Evolutionary conservation across 805 yeast genomes (phyloP).

Genomic region (Ogataea populi-albae): DNA sequence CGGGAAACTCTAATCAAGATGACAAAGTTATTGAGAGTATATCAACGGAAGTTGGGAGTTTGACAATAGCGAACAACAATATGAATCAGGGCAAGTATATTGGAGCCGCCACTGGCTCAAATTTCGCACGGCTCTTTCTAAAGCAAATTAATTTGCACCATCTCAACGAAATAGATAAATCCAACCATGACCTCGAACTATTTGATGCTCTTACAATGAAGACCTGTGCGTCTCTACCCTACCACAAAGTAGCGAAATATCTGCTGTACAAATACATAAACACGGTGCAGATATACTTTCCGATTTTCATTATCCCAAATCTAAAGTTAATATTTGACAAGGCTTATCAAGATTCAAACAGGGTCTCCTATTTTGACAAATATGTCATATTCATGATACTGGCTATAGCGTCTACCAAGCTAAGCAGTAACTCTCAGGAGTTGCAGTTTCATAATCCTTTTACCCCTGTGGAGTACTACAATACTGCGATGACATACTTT

Average conservation of each 20-base stretch:
- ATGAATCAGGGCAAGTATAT: slow-evolving; percentile 21
- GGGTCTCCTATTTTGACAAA: slow-evolving; percentile 20
- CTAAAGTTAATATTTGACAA: slow-evolving; percentile 9
- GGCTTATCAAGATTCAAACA: slow-evolving; percentile 14
- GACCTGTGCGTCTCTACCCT: slow-evolving; percentile 25
- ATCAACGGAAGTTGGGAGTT: slow-evolving; percentile 26
- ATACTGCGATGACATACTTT: slow-evolving; percentile 24
- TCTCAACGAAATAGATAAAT: slow-evolving; percentile 8
- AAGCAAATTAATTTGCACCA: slow-evolving; percentile 21
- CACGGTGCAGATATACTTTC: slow-evolving; percentile 19
- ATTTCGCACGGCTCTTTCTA: slow-evolving; percentile 22
- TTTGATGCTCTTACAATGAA: slow-evolving; percentile 19
- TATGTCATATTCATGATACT: slow-evolving; percentile 22
- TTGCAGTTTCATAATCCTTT: slow-evolving; percentile 15
- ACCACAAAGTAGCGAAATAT: slow-evolving; percentile 11
- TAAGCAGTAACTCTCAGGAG: slow-evolving; percentile 4
- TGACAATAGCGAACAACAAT: slow-evolving; percentile 16
- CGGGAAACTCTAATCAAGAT: slow-evolving; percentile 1
- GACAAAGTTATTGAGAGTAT: slow-evolving; percentile 22
- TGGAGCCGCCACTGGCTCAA: slow-evolving; percentile 29
- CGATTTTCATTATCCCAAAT: slow-evolving; percentile 15
- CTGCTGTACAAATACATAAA: slow-evolving; percentile 20
- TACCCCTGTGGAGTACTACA: slow-evolving; percentile 21
- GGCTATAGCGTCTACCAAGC: slow-evolving; percentile 18
- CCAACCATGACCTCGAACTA: slow-evolving; percentile 10